A percentile compares a stretch with the other conserved stretches of the same genome.
Evolutionary conservation across 2,329 filamentous ascomycete species (phyloP).

Genomic region (Hypoxylon sp.): DNA sequence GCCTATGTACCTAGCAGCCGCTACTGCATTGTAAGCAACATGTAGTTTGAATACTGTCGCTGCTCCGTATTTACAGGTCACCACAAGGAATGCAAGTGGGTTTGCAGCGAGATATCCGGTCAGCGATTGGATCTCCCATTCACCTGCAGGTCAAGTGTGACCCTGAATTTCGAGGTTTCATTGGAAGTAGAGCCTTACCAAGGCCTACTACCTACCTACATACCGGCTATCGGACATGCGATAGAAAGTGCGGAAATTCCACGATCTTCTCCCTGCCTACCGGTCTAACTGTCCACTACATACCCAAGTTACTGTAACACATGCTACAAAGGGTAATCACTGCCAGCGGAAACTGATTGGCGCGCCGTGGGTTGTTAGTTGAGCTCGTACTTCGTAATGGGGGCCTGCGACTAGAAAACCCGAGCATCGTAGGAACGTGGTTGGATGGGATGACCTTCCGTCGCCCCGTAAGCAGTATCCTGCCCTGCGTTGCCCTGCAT

Average conservation of each 20-base stretch:
- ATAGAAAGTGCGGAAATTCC: conserved; percentile 35
- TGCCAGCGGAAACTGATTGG: conserved; percentile 27
- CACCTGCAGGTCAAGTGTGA: conserved; percentile 36
- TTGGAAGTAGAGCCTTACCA: conserved; percentile 30
- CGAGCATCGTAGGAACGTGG: conserved; percentile 18
- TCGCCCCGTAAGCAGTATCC: conserved; percentile 21
- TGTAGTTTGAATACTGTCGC: conserved; percentile 25
- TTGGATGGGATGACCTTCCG: conserved; percentile 35
- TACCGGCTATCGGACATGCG: conserved; percentile 38
- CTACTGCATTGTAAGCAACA: conserved; percentile 32
- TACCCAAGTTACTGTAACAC: conserved; percentile 12
- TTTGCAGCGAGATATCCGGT: conserved; percentile 8
- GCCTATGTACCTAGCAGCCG: conserved; percentile 13
- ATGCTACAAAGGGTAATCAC: conserved; percentile 27
- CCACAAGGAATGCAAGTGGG: conserved; percentile 28
- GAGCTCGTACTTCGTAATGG: conserved; percentile 11
- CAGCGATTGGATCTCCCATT: conserved; percentile 20
- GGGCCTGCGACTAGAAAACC: conserved; percentile 12
- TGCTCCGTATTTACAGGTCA: conserved; percentile 23
- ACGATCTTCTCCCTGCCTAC: conserved; percentile 30
- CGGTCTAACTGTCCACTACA: conserved; percentile 6
- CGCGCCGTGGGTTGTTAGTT: conserved; percentile 19
- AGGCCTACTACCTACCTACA: conserved; percentile 16
- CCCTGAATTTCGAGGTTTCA: conserved; percentile 25
- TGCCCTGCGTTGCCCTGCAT: conserved; percentile 27